phyloP scores from a whole-genome alignment of 441 rosid species.

The Kokia cookei region DNA sequence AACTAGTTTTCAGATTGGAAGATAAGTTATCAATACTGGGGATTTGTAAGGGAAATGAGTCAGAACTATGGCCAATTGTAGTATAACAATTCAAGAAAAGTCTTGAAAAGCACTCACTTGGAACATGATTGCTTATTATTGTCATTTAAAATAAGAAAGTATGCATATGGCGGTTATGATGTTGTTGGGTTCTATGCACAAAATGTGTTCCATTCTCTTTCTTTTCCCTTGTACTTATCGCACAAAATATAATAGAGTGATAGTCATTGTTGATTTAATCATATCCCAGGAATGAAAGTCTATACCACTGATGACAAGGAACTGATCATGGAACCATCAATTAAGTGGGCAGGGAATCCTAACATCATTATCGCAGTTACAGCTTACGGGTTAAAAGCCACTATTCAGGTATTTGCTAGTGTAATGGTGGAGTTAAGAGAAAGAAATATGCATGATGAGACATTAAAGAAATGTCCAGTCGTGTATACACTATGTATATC shows the following conservation, averaged over 20 bases:
- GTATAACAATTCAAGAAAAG: background rate
- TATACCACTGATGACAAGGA: constrained; percentile 69
- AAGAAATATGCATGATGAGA: background rate
- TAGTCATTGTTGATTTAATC: constrained; percentile 4
- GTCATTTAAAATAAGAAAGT: background rate
- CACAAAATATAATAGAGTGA: background rate
- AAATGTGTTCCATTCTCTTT: background rate
- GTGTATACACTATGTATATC: background rate
- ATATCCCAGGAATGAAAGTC: constrained; percentile 54
- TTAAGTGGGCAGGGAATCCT: constrained; percentile 83
- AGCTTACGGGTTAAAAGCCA: constrained; percentile 60
- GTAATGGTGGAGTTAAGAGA: background rate
- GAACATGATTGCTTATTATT: background rate
- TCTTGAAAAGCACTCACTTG: background rate
- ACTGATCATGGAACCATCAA: constrained; percentile 54
- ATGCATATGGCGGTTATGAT: background rate
- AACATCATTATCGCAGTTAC: constrained; percentile 47
- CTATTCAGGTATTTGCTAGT: constrained; percentile 45
- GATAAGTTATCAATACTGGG: background rate
- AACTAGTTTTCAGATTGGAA: background rate
- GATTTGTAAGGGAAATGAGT: background rate
- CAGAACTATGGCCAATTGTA: background rate
- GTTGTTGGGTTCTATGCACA: background rate
- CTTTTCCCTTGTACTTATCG: background rate
- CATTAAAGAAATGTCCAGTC: background rate